phyloP scores from a whole-genome alignment of 331 rosid species.

The Cydonia oblonga region DNA sequence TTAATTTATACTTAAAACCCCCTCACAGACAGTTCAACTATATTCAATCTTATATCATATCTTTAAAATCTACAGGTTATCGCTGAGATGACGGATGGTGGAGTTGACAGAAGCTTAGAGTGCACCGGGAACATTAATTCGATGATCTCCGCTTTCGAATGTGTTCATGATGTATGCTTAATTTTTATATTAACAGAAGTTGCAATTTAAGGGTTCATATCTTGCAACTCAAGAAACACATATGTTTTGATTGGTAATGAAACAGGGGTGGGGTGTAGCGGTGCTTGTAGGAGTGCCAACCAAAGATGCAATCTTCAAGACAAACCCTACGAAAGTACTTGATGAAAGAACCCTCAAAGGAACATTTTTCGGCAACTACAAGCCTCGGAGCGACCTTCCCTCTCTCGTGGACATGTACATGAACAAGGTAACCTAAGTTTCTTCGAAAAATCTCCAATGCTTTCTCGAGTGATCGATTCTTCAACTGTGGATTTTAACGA shows the following conservation, averaged over 20 bases:
- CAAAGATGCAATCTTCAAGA: constrained; percentile 33
- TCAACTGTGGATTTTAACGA: neutral
- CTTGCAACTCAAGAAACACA: too few relatives aligned
- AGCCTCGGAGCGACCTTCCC: constrained; percentile 34
- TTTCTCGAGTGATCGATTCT: neutral
- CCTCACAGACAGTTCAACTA: too few relatives aligned
- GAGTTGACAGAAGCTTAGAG: constrained; percentile 36
- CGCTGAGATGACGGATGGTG: constrained; percentile 29
- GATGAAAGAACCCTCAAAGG: constrained; percentile 31
- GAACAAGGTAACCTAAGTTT: constrained; percentile 16
- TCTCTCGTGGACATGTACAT: constrained; percentile 34
- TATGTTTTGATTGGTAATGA: neutral
- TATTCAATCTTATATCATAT: too few relatives aligned
- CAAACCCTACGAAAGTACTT: constrained; percentile 24
- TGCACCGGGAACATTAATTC: constrained; percentile 27
- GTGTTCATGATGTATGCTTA: constrained; percentile 34
- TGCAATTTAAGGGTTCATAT: too few relatives aligned
- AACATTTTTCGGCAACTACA: constrained; percentile 30
- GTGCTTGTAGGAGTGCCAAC: constrained; percentile 36
- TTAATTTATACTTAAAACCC: neutral
- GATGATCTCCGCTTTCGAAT: constrained; percentile 30
- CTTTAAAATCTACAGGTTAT: constrained; percentile 13
- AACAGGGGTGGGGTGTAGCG: constrained; percentile 35
- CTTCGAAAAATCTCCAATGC: neutral
- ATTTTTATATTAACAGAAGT: too few relatives aligned